These are phyloP conservation scores for Priceomyces medius DNA, from an alignment of 805 yeast genomes.

Conservation along the genomic window DNA sequence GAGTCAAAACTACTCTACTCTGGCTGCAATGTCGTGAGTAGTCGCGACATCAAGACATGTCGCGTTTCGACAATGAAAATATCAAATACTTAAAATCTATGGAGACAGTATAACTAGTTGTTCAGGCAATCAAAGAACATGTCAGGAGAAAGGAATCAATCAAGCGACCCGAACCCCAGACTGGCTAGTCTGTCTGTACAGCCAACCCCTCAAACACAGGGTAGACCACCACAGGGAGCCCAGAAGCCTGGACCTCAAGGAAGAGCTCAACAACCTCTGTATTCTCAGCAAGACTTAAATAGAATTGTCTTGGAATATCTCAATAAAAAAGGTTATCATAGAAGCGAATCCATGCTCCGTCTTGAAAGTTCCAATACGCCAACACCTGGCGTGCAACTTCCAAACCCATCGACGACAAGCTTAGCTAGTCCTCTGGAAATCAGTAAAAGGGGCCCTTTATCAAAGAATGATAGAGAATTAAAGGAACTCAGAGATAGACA, in stretches of 20 bases:
- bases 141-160: conserved; percentile 11
- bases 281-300: conserved; percentile 85
- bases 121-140: conserved; percentile 1
- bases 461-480: conserved; percentile 31
- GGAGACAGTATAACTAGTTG: neutral
- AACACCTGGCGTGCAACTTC: conserved; percentile 49
- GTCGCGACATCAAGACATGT: neutral
- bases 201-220: conserved; percentile 8
- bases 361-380: conserved; percentile 73
- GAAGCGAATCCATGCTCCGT: conserved; percentile 91
- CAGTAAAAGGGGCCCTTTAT: conserved; percentile 15
- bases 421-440: conserved; percentile 37
- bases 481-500: conserved; percentile 36
- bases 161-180: conserved; percentile 7
- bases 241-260: conserved; percentile 11
- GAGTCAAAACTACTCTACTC: no score
- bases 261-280: conserved; percentile 40
- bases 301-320: conserved; percentile 89
- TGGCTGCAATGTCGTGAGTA: neutral
- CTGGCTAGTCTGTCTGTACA: conserved; percentile 5
- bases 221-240: conserved; percentile 7
- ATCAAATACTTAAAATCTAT: neutral
- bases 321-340: conserved; percentile 89
- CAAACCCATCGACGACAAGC: conserved; percentile 43
- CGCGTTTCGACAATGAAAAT: neutral